phyloP scores from a whole-genome alignment of 75 land plant genomes.

The Sequoiadendron giganteum region DNA sequence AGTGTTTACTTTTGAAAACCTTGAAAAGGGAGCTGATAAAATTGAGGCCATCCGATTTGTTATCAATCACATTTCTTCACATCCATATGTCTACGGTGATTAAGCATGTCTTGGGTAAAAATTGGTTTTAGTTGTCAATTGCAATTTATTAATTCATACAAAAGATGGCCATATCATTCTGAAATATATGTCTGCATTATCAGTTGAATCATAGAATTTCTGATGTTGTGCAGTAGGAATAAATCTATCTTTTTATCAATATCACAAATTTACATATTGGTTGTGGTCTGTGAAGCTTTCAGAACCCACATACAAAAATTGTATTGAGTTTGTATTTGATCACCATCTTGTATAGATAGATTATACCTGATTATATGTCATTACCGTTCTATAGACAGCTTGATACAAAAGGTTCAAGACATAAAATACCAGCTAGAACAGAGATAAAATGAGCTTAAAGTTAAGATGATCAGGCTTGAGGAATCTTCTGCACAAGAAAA shows the following conservation, averaged over 20 bases:
- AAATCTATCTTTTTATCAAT: neutral
- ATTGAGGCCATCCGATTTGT: slow-evolving; percentile 60
- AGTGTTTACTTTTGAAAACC: slow-evolving; percentile 76
- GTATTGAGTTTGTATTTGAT: neutral
- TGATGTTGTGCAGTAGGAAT: neutral
- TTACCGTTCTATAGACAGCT: neutral
- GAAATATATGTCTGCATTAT: neutral
- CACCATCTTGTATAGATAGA: neutral
- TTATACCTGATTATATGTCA: too few relatives aligned
- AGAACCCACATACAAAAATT: neutral
- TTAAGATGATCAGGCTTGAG: too few relatives aligned
- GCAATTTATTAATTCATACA: neutral
- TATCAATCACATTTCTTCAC: slow-evolving; percentile 76
- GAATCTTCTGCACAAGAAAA: too few relatives aligned
- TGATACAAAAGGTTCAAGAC: neutral
- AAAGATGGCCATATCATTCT: neutral
- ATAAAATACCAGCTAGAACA: neutral
- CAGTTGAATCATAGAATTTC: neutral
- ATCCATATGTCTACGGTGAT: slow-evolving; percentile 55
- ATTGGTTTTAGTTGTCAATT: neutral
- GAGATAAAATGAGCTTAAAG: too few relatives aligned
- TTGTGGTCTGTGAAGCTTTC: neutral
- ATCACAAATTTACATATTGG: neutral
- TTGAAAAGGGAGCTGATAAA: slow-evolving; percentile 80
- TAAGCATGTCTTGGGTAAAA: neutral